These are phyloP conservation scores for Rhodotorula glutinis DNA, from an alignment of 1,284 basidiomycete species.

Conservation along the genomic window DNA sequence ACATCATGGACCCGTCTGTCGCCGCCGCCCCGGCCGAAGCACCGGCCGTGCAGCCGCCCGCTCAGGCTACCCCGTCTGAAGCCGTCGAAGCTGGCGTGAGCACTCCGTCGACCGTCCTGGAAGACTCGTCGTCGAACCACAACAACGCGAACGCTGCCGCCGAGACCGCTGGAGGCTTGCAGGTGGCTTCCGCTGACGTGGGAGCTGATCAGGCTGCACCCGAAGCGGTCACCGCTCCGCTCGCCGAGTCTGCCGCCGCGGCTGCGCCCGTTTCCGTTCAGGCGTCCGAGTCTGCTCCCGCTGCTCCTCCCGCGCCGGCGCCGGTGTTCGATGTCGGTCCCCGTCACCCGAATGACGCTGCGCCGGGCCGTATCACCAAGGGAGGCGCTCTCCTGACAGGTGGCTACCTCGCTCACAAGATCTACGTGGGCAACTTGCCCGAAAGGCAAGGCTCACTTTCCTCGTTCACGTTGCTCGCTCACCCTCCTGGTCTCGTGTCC, in stretches of 20 bases:
- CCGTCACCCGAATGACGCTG: constrained; percentile 27
- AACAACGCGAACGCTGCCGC: not conserved
- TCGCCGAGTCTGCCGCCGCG: not conserved
- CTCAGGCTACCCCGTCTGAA: not conserved
- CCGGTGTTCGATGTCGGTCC: constrained; percentile 5
- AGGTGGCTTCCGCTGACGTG: not conserved
- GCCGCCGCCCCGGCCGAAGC: not conserved
- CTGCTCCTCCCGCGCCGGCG: not conserved
- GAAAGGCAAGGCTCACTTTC: constrained; percentile 19
- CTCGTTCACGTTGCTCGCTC: not conserved
- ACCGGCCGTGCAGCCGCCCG: not conserved
- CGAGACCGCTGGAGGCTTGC: not conserved
- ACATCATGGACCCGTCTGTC: not conserved
- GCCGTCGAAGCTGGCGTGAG: not conserved
- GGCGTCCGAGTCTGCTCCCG: not conserved
- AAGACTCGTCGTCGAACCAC: not conserved
- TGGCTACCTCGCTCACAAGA: constrained; percentile 36
- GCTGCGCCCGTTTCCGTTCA: not conserved
- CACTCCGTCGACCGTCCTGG: too few relatives aligned
- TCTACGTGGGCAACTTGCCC: constrained; percentile 44
- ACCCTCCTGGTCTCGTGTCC: not conserved
- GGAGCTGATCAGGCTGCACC: not conserved
- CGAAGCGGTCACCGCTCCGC: not conserved
- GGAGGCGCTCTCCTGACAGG: constrained; percentile 30
- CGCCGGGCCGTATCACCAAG: constrained; percentile 24